Evolutionary conservation across 352 stramenopile species (phyloP).

Genomic region (Phytophthora kernoviae): DNA sequence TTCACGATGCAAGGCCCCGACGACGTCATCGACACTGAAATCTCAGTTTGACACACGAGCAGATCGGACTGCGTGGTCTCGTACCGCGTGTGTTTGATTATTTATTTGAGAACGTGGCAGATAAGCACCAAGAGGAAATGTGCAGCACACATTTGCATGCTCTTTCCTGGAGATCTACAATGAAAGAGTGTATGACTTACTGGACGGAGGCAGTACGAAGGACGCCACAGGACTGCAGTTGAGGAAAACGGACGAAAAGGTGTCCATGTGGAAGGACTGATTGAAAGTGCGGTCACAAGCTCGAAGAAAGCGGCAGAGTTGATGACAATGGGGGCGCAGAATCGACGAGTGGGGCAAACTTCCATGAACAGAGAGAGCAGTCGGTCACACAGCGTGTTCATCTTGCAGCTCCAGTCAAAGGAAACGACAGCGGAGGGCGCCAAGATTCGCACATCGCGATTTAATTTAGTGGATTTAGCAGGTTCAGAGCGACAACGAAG

Average conservation of each 20-base stretch:
- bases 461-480: conserved; percentile 98
- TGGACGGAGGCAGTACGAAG: conserved; percentile 70
- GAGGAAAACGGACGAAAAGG: conserved; percentile 74
- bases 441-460: conserved; percentile 84
- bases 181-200: conserved; percentile 92
- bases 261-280: conserved; percentile 78
- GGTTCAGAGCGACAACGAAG: conserved; percentile 96
- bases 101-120: conserved; percentile 67
- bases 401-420: conserved; percentile 77
- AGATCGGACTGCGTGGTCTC: conserved; percentile 60
- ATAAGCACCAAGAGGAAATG: conserved; percentile 21
- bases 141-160: conserved; percentile 75
- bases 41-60: conserved; percentile 24
- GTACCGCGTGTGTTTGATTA: conserved; percentile 86
- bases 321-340: conserved; percentile 77
- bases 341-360: conserved; percentile 79
- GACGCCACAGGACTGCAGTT: conserved; percentile 64
- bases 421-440: conserved; percentile 62
- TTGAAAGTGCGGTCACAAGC: conserved; percentile 72
- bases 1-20: conserved; percentile 88
- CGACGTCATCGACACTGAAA: conserved; percentile 62
- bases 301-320: conserved; percentile 71
- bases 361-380: conserved; percentile 89
- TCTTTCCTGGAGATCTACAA: conserved; percentile 97
- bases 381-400: conserved; percentile 87